These are phyloP conservation scores for Penicillium macrosclerotiorum DNA, from an alignment of 495 filamentous ascomycete genomes.

Conservation along the genomic window DNA sequence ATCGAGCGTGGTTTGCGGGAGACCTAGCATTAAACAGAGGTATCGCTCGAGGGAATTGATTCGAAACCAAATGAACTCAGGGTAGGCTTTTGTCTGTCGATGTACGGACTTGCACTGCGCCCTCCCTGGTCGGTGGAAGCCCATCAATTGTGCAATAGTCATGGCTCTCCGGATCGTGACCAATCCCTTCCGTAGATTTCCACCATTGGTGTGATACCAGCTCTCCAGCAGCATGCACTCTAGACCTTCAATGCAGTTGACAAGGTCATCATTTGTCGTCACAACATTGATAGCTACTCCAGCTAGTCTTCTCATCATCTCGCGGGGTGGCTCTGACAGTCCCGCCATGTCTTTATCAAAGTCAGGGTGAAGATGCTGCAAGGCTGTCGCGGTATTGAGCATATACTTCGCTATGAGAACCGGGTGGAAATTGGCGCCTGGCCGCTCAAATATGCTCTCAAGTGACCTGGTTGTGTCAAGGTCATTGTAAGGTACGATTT, in stretches of 20 bases:
- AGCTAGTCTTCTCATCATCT: slow-evolving; percentile 13
- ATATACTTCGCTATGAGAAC: slow-evolving; percentile 21
- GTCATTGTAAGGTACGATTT: slow-evolving; percentile 10
- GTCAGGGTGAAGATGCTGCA: slow-evolving; percentile 22
- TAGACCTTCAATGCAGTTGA: slow-evolving; percentile 34
- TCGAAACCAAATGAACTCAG: slow-evolving; percentile 26
- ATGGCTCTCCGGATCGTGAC: slow-evolving; percentile 41
- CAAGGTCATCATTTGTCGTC: slow-evolving; percentile 16
- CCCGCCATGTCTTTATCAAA: slow-evolving; percentile 3
- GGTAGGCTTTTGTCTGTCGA: slow-evolving; percentile 13
- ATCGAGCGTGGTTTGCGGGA: slow-evolving; percentile 40
- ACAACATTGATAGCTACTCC: slow-evolving; percentile 12
- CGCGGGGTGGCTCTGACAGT: slow-evolving; percentile 11
- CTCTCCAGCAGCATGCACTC: slow-evolving; percentile 45
- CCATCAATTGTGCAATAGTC: slow-evolving; percentile 43
- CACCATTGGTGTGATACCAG: slow-evolving; percentile 39
- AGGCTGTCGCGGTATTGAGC: slow-evolving; percentile 11
- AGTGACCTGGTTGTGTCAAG: slow-evolving; percentile 13
- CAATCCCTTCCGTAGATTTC: slow-evolving; percentile 45
- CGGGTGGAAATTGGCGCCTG: slow-evolving; percentile 15
- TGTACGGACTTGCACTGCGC: slow-evolving; percentile 18
- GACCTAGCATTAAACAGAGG: slow-evolving; percentile 47
- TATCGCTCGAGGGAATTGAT: slow-evolving; percentile 40
- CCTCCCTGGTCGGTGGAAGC: slow-evolving; percentile 32
- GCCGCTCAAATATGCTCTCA: slow-evolving; percentile 5